These are phyloP conservation scores for Tricholoma terreum DNA, from an alignment of 768 basidiomycete genomes.

Conservation along the genomic window DNA sequence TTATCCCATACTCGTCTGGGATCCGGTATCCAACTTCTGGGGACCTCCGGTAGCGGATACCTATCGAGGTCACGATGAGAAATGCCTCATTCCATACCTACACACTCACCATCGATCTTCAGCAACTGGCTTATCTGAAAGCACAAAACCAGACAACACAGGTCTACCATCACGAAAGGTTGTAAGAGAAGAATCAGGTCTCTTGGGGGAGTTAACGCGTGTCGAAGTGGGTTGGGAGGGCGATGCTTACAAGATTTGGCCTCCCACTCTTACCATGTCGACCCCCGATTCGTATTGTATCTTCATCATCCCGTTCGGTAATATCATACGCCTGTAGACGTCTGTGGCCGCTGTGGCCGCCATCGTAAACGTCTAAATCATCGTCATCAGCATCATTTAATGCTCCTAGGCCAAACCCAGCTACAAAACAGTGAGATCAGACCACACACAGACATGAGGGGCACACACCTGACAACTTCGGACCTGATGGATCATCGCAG, in stretches of 20 bases:
- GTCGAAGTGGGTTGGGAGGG: conserved; percentile 1
- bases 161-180: conserved; percentile 74
- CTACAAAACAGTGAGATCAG: conserved; percentile 32
- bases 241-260: conserved; percentile 25
- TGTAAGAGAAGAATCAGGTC: conserved; percentile 23
- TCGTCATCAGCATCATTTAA: conserved; percentile 95
- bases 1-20: conserved; percentile 72
- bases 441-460: background rate
- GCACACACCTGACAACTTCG: conserved; percentile 51
- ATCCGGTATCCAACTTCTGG: conserved; percentile 81
- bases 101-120: conserved; percentile 65
- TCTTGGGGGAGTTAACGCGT: conserved; percentile 31
- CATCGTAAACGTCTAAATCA: conserved; percentile 82
- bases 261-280: conserved; percentile 19
- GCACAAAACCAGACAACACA: conserved; percentile 72
- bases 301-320: conserved; percentile 62
- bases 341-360: conserved; percentile 30
- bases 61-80: conserved; percentile 35
- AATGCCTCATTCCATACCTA: background rate
- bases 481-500: conserved; percentile 36
- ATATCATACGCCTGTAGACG: conserved; percentile 65
- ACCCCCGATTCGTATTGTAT: conserved; percentile 43
- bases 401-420: conserved; percentile 86
- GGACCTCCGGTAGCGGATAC: conserved; percentile 83
- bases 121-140: conserved; percentile 62